Base-by-base conservation (phyloP, 495 filamentous ascomycete genomes). In the Penicillium arizonense region DNA sequence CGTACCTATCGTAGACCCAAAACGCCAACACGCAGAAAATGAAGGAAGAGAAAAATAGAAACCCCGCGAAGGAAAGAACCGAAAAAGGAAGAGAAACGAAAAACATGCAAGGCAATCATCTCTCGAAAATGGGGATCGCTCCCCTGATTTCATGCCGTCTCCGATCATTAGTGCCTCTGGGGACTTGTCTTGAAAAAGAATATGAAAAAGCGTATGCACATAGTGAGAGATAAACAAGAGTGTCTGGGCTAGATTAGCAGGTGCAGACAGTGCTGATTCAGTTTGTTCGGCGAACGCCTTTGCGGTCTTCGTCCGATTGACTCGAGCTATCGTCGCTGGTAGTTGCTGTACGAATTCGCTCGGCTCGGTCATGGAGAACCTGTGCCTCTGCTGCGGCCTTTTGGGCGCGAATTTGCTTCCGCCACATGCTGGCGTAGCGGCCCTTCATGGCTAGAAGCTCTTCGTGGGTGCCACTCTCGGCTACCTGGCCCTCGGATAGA, bases 381-480 rank as follows among this genome's bases (percentile, higher is more conserved):
- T 79, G 77, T 41, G 84, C 90, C 66, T 91, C 83, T 52, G 88
- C 87, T 1, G 86, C 86, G 2, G 91, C 93, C 52, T 82, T 80
- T 69, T 96, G 90, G 10, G 92, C 94, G 10, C 87, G 83, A 56
- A 93, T 91, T 64, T 98, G 94, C 69, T 96, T 96, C 63, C 84
- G 82, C 94, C 94, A 98, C 94, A 98, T 97, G 52, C 82, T 86
- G 16, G 87, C 82, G 61, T 98, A 98, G 33, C 86, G 79, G 23
- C 90, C 91, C 28, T 87, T 87, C 55, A 81, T 67, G 4, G 81
- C 85, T 3, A 97, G 77, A 2, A 98, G 79, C 56, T 96, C 84
- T 37, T 90, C 79, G 64, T 98, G 94, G 4, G 88, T 96, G 26
- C 94, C 94, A 16, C 81, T 80, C 74, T 98, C 94, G 3, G 79